phyloP scores from a whole-genome alignment of 1,139 yeast species.

The Pichia sp. region DNA sequence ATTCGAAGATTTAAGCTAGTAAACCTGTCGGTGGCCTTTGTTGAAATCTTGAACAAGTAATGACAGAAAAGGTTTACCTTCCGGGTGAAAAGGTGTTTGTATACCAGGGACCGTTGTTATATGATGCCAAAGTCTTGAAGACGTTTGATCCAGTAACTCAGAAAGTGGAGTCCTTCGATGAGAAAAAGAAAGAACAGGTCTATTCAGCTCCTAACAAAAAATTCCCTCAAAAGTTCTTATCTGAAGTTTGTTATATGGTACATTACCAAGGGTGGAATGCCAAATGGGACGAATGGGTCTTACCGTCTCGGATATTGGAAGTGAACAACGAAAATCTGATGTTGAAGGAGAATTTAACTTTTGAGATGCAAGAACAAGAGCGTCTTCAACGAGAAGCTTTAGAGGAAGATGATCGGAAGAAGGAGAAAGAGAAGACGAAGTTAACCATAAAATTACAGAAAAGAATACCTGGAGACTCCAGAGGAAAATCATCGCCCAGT shows the following conservation, averaged over 20 bases:
- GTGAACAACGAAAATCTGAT: constrained; percentile 64
- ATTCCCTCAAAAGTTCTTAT: constrained; percentile 44
- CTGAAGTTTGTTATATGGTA: constrained; percentile 52
- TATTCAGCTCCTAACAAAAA: constrained; percentile 31
- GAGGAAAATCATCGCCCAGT: not conserved
- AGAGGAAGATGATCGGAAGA: constrained; percentile 13
- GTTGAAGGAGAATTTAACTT: constrained; percentile 58
- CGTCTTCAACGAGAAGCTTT: constrained; percentile 3
- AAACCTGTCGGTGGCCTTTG: not conserved
- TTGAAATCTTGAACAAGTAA: not conserved
- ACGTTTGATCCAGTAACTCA: constrained; percentile 52
- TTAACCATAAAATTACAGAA: constrained; percentile 5
- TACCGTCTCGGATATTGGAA: constrained; percentile 60
- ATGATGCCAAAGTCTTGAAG: constrained; percentile 78
- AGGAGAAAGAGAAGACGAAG: not conserved
- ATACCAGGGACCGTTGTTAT: constrained; percentile 85
- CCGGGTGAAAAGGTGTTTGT: constrained; percentile 45
- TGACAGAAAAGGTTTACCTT: constrained; percentile 4
- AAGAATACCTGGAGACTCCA: not conserved
- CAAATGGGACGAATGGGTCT: constrained; percentile 98
- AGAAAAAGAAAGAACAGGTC: constrained; percentile 21
- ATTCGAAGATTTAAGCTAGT: not conserved
- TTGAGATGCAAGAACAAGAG: constrained; percentile 37
- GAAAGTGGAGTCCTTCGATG: constrained; percentile 39
- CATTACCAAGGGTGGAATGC: constrained; percentile 96